Conservation (phyloP, 345 rosid genomes). For the Sisymbrium irio region DNA sequence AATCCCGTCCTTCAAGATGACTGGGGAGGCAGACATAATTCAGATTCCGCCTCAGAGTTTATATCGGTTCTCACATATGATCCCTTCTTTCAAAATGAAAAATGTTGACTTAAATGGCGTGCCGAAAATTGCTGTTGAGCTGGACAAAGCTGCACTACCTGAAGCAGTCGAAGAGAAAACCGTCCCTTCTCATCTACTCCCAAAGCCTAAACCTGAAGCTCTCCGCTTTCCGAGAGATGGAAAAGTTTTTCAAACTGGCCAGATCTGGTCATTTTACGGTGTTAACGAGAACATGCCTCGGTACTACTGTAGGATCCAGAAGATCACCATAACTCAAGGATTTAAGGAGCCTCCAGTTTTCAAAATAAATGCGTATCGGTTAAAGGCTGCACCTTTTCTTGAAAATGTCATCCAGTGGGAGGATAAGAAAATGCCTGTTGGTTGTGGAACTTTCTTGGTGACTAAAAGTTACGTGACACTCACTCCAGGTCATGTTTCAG, state of each 20-base stretch:
- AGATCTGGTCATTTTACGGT: background rate
- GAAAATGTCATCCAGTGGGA: conserved; percentile 45
- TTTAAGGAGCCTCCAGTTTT: conserved; percentile 24
- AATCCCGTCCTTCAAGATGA: conserved; percentile 57
- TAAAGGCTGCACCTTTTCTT: conserved; percentile 51
- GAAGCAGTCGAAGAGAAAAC: conserved; percentile 1
- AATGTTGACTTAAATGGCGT: conserved; percentile 28
- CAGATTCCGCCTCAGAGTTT: conserved; percentile 18
- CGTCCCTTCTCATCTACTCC: conserved; percentile 27
- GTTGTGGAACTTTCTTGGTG: conserved; percentile 51
- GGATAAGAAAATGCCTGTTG: conserved; percentile 41
- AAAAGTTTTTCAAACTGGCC: background rate
- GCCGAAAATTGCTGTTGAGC: conserved; percentile 1
- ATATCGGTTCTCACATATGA: conserved; percentile 58
- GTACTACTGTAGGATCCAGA: conserved; percentile 51
- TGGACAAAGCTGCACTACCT: conserved; percentile 7
- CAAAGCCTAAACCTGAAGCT: background rate
- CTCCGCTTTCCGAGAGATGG: background rate
- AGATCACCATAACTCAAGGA: conserved; percentile 26
- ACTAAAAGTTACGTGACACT: background rate
- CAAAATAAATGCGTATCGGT: conserved; percentile 51
- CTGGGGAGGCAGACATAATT: background rate
- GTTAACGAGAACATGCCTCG: background rate
- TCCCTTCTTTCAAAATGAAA: conserved; percentile 55
- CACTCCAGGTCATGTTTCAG: conserved; percentile 47